Base-by-base conservation (phyloP, 345 rosid species). In the Turnera subulata region DNA sequence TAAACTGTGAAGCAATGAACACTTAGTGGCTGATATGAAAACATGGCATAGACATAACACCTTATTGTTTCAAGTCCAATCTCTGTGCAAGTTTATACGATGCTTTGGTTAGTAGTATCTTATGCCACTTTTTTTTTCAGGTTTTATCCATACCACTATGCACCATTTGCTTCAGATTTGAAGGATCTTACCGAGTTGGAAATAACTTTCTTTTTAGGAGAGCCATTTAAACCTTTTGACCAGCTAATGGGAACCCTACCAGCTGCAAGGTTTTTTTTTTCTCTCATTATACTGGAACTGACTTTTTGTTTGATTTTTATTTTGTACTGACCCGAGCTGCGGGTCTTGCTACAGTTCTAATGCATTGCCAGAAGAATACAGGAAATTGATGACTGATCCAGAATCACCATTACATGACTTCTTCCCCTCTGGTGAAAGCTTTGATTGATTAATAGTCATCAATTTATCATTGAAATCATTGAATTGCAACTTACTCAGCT, bases 141-240 rank as follows among this genome's bases (percentile, higher is more conserved):
- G 99, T 88, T 85, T 80, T 94, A 94, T 72, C 97, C 99, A 33
- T 90, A 81, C 75, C 96, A 94, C 70, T 94, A 90, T 78, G 97
- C 99, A 44, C 99, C 99, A 53, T 94, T 94, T 84, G 97, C 99
- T 75, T 90, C 97, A 26, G 99, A 94, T 75, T 86, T 94, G 65
- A 80, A 77, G 58, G 87, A 76, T 74, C 79, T 94, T 58, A 45
- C 73, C 54, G 93, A 84, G 62, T 54, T 85, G 79, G 99, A 94
- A 73, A 82, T 90, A 63, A 94, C 95, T 4, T 85, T 88, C 73
- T 94, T 90, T 74, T 44, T 38, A 50, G 97, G 96, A 50, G 87
- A 88, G 80, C 93, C 99, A 16, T 90, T 94, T 71, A 90, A 80
- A 79, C 99, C 99, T 52, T 90, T 94, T 76, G 97, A 94, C 78